phyloP scores from a whole-genome alignment of 768 basidiomycete genomes.

The Rhizopogon vesiculosus region DNA sequence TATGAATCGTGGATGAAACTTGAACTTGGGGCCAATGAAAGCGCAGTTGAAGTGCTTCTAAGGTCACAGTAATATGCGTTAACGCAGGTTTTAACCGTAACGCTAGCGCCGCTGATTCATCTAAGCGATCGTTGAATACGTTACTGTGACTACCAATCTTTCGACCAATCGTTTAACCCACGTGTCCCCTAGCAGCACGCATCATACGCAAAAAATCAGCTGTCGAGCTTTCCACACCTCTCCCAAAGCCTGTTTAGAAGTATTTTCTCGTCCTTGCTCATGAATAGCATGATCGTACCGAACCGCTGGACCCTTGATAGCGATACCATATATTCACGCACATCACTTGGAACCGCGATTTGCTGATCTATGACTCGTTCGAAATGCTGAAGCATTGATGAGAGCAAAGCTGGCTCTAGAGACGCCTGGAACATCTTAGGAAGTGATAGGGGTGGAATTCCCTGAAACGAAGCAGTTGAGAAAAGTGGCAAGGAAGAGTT shows the following conservation, averaged over 20 bases:
- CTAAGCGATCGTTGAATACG: too few species aligned
- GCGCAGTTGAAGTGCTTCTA: too few species aligned
- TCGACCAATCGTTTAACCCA: neutral
- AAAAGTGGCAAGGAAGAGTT: neutral
- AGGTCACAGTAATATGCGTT: too few species aligned
- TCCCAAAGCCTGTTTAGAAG: conserved; percentile 44
- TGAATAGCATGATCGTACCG: conserved; percentile 55
- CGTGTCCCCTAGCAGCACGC: neutral
- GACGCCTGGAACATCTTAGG: conserved; percentile 66
- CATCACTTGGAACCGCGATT: conserved; percentile 7
- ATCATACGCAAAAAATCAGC: neutral
- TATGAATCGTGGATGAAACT: too few species aligned
- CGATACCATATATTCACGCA: conserved; percentile 47
- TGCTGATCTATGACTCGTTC: conserved; percentile 21
- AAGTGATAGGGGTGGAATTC: conserved; percentile 48
- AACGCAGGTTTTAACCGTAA: too few species aligned
- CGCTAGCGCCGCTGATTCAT: too few species aligned
- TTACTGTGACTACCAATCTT: too few species aligned
- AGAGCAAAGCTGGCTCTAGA: conserved; percentile 60
- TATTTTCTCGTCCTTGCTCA: conserved; percentile 51
- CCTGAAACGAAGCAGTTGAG: conserved; percentile 29
- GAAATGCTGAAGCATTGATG: conserved; percentile 53
- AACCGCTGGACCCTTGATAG: conserved; percentile 58
- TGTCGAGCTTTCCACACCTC: conserved; percentile 20
- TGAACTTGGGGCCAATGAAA: too few species aligned